Evolutionary conservation across 129 eudicot species (phyloP).

Genomic region (Flaveria brownii): DNA sequence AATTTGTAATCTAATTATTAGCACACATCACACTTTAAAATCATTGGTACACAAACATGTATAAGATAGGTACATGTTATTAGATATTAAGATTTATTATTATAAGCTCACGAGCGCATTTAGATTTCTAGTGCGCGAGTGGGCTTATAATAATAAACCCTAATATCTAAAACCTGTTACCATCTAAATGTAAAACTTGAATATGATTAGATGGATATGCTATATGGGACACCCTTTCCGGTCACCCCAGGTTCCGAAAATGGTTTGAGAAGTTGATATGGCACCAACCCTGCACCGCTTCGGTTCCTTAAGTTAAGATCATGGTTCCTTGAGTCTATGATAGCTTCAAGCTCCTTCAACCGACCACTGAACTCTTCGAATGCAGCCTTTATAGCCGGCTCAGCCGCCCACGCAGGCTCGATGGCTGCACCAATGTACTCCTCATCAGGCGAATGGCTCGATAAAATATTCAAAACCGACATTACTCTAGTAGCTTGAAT

Average conservation of each 20-base stretch:
- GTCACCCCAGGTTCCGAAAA: conserved; percentile 45
- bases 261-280: conserved; percentile 41
- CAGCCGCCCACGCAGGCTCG: conserved; percentile 38
- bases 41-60: neutral
- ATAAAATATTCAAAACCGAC: conserved; percentile 34
- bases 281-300: conserved; percentile 39
- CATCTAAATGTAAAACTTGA: neutral
- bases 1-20: conserved; percentile 9
- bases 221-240: conserved; percentile 46
- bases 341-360: conserved; percentile 25
- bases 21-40: conserved; percentile 4
- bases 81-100: no score
- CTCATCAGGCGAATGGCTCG: conserved; percentile 41
- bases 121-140: no score
- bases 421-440: conserved; percentile 33
- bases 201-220: conserved; percentile 41
- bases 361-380: conserved; percentile 22
- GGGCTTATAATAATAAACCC: no score
- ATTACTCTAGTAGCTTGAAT: conserved; percentile 35
- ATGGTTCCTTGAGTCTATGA: conserved; percentile 34
- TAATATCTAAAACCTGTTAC: neutral
- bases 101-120: no score
- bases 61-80: neutral
- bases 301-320: conserved; percentile 35
- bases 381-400: conserved; percentile 33